Evolutionary conservation across 495 filamentous ascomycete species (phyloP).

Genomic region (Paragyromitra xinjiangensis): DNA sequence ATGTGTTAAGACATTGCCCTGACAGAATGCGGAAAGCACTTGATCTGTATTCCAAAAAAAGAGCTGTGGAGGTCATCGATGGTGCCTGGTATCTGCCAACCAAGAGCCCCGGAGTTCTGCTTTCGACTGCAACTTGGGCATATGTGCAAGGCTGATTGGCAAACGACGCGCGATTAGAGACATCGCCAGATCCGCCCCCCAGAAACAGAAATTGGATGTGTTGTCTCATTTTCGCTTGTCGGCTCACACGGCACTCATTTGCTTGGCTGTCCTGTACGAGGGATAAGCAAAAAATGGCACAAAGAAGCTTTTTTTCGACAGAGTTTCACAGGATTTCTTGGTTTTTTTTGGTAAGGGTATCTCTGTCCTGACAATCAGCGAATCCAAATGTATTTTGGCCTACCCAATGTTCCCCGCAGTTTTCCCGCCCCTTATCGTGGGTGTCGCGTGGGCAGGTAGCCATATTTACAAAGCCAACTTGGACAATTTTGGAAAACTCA

Average conservation of each 20-base stretch:
- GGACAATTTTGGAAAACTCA: background rate
- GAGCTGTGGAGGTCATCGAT: background rate
- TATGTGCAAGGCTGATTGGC: slow-evolving; percentile 4
- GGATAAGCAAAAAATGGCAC: background rate
- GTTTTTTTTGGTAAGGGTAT: background rate
- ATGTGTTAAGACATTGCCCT: background rate
- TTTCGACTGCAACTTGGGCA: background rate
- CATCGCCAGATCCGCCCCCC: slow-evolving; percentile 1
- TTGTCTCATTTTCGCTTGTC: slow-evolving; percentile 26
- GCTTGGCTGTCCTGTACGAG: slow-evolving; percentile 1
- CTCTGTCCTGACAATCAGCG: background rate
- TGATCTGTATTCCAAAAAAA: slow-evolving; percentile 7
- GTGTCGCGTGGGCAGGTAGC: slow-evolving; percentile 6
- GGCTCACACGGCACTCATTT: slow-evolving; percentile 24
- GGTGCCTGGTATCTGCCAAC: background rate
- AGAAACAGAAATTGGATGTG: background rate
- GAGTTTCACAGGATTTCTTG: slow-evolving; percentile 16
- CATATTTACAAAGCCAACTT: slow-evolving; percentile 11
- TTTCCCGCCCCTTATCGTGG: background rate
- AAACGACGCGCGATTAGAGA: background rate
- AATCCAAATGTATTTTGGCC: background rate
- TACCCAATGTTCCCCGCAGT: slow-evolving; percentile 2
- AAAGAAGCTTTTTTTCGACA: slow-evolving; percentile 35
- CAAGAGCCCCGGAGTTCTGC: background rate
- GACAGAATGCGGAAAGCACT: background rate